Conservation (phyloP, 2,329 filamentous ascomycete genomes). For the Huntiella bhutanensis region DNA sequence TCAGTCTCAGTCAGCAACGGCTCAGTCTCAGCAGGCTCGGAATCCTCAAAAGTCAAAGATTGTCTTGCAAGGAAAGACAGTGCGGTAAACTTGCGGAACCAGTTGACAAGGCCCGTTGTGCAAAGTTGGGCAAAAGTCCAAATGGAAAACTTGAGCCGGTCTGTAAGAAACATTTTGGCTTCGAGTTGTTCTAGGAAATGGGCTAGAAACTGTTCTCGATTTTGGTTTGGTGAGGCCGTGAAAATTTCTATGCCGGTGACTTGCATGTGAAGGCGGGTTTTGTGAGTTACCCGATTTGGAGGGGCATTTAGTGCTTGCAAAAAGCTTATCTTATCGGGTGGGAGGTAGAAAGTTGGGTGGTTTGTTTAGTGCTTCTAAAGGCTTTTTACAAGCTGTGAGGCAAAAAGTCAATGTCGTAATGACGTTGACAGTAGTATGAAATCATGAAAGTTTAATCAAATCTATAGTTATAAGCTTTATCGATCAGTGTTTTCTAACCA, state of each 20-base stretch:
- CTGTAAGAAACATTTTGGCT: background rate
- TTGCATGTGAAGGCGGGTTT: too few species aligned
- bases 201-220: background rate
- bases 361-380: too few species aligned
- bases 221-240: background rate
- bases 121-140: conserved; percentile 6
- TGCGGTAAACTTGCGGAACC: conserved; percentile 3
- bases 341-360: background rate
- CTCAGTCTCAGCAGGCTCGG: too few species aligned
- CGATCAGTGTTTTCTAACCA: background rate
- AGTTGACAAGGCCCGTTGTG: conserved; percentile 1
- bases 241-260: too few species aligned
- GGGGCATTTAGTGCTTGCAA: background rate
- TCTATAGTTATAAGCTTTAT: too few species aligned
- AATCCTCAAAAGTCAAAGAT: background rate
- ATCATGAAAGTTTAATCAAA: too few species aligned
- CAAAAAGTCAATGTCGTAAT: too few species aligned
- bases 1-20: too few species aligned
- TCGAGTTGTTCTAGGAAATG: background rate
- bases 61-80: conserved; percentile 12
- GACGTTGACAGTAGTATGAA: too few species aligned
- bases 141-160: background rate
- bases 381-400: too few species aligned
- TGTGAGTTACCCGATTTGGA: background rate
- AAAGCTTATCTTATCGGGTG: conserved; percentile 5